Base-by-base conservation (phyloP, 2,329 filamentous ascomycete genomes). In the Ploettnerulaceae sp. region DNA sequence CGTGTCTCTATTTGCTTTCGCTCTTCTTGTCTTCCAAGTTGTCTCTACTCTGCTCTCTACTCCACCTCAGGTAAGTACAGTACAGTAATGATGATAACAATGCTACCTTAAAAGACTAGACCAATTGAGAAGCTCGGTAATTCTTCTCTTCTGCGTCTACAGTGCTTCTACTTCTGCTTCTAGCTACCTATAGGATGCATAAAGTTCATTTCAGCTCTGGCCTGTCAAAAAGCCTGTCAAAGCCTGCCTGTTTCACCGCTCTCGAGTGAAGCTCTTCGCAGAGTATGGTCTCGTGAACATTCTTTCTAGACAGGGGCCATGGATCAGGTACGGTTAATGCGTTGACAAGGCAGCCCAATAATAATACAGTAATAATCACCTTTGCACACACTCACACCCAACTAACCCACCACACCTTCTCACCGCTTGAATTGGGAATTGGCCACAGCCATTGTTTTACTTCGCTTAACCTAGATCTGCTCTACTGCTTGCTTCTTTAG, bases 211-310 rank as follows among this genome's bases (percentile, higher is more conserved):
- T 28, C 7, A 39, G 36, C 22, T 39, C 22, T 28, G 25, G n/a
- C 36, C 22, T 25, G 28, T 26, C 24, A 39, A 22, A 22, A 15
- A 28, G 22, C 28, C 18, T 14, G 14, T 39, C 22, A 11, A 8
- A 6, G 7, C n/a, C 36, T 20, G 22, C 14, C 15, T 22, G 29
- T 44, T 48, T 48, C 45, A 48, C 45, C 45, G 45, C 45, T 48
- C 32, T 31, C 17, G 22, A 7, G 39, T 20, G 14, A 21, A 40
- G 32, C 28, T 39, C 14, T 44, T 39, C 2, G 28, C 26, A 42
- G 7, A 9, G 24, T 35, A 21, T 29, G 49, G 49, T 49, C 46
- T 47, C 43, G 43, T 47, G 49, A 49, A 44, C 43, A 35, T 11
- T 25, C 36, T 40, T 44, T 26, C 21, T n/a, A 25, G 28, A 46